Evolutionary conservation across 116 monocot species (phyloP), one percentile per base, ranked within the genome.

Genomic region (Zostera marina): DNA sequence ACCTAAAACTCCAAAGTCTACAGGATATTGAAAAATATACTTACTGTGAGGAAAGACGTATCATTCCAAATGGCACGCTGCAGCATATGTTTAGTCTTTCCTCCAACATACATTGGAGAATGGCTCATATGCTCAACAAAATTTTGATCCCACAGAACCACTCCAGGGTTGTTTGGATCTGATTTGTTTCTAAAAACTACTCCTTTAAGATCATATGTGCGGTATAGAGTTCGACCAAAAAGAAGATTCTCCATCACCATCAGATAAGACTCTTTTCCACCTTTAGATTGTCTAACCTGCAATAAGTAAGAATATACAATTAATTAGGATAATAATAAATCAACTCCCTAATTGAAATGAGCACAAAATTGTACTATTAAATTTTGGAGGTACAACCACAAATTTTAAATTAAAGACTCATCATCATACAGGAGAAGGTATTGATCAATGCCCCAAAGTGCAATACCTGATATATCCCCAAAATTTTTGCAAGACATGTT

Each of bases 171-270:
- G 41, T 79, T 66, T 41, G 78, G 61, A 71, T 66, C 67, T 46
- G 80, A 44, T 44, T 85, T 56, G 47, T 85, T 83, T 65, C 98
- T 68, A 7, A 83, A 77, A 68, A 70, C 80, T 4, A 81, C 70
- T 44, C 98, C 98, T 80, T 98, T 98, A 14, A 98, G 90, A 75
- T 98, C 98, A 71, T 90, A 98, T 24, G 59, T 82, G 52, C 86
- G 73, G 11, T 77, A 63, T 4, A 86, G 38, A 22, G 77, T 80
- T 56, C 72, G 70, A 2, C 98, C 86, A 68, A 69, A 98, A 10
- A 86, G 78, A 60, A 98, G 70, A 65, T 98, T 98, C 71, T 98
- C 98, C 98, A 98, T 90, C 60, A 98, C 81, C 85, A 98, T 83
- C 39, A 98, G 58, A 81, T 89, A 86, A 45, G 38, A 20, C 20